phyloP scores from a whole-genome alignment of 345 rosid species.

The Luvunga scandens region DNA sequence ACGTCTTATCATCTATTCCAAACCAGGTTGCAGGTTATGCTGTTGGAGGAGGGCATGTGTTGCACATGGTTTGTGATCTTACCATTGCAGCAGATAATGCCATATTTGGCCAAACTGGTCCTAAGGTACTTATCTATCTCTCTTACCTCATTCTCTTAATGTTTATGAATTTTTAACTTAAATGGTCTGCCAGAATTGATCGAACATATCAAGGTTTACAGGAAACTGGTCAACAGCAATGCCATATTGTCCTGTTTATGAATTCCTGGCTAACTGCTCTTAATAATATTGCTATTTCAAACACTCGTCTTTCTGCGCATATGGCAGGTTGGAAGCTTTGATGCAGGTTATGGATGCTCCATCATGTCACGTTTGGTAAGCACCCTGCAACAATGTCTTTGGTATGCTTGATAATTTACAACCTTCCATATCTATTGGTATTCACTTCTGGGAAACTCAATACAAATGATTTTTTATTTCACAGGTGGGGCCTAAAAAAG shows the following conservation, averaged over 20 bases:
- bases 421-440: not conserved
- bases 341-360: conserved; percentile 97
- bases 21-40: conserved; percentile 96
- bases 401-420: not conserved
- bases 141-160: not conserved
- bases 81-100: conserved; percentile 95
- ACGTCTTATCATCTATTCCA: not conserved
- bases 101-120: conserved; percentile 92
- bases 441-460: not conserved
- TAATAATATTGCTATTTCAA: not conserved
- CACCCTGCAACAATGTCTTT: not conserved
- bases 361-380: conserved; percentile 95
- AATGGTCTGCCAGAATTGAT: not conserved
- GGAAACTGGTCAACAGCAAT: not conserved
- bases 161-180: not conserved
- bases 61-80: conserved; percentile 96
- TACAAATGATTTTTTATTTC: conserved; percentile 1
- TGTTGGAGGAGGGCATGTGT: conserved; percentile 87
- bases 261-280: not conserved
- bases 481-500: conserved; percentile 92
- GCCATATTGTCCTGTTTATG: not conserved
- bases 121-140: conserved; percentile 53
- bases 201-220: not conserved
- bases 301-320: not conserved
- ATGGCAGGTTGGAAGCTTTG: conserved; percentile 94